Base-by-base conservation (phyloP, 1,284 basidiomycete species). In the Amylostereum chailletii region DNA sequence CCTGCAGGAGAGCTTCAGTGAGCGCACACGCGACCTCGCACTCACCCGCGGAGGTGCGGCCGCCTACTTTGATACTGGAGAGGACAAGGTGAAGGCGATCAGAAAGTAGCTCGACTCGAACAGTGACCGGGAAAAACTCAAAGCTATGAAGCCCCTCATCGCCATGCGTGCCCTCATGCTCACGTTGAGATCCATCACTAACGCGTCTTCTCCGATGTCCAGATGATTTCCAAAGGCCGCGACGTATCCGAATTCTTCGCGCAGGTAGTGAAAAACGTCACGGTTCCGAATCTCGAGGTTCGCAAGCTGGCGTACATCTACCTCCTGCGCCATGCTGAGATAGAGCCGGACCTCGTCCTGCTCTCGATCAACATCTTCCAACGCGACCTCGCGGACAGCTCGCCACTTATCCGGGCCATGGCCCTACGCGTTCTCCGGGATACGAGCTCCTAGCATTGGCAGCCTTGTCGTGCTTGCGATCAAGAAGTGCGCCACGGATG, bases 361-460 rank as follows among this genome's bases (percentile, higher is more conserved):
- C 76, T 99, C 29, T 95, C 94, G 4, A 96, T 99, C 74, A 99
- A 99, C 70, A 96, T 94, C 7, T 98, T 98, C 64, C 96, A 99
- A 68, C 93, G 94, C 65, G 96, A 99, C 68, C 75, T 99, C 19
- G 83, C 86, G 1, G 95, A 99, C 61, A 74, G 84, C 6, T 96
- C 87, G 53, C 95, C 96, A 0, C 80, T 98, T 57, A 94, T 94
- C 51, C 81, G 91, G 32, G 90, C 90, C 8, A 96, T 96, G 93
- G 91, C 92, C 2, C 70, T 97, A 42, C 78, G 94, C n/a, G 93
- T 97, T 1, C 75, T 98, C 90, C 52, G 91, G 92, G 6, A 94
- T 98, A 60, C 84, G 85, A 53, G 86, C 96, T 2, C 82, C 86
- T 3, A 88, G 90, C 74, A 90, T 96, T 50, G 88, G 83, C 45